phyloP scores from a whole-genome alignment of 2,329 filamentous ascomycete species.

The Penicillium sp. region DNA sequence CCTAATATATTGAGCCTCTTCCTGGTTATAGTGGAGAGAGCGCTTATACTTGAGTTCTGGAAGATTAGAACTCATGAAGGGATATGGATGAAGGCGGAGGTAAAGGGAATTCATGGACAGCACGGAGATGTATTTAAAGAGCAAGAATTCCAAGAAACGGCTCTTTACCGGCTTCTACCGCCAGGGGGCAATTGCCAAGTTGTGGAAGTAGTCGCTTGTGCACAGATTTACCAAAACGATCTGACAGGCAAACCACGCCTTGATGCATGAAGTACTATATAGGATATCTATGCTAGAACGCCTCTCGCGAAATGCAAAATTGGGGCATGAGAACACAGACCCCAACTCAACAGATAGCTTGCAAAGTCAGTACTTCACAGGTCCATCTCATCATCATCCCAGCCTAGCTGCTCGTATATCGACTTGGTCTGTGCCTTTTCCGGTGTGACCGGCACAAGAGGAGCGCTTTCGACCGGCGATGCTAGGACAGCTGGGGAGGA shows the following conservation, averaged over 20 bases:
- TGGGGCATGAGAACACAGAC: not conserved
- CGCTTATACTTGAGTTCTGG: too few relatives aligned
- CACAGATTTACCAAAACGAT: not conserved
- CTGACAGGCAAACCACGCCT: not conserved
- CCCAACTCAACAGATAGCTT: not conserved
- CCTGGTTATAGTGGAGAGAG: too few relatives aligned
- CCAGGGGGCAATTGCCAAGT: not conserved
- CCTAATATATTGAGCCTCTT: too few relatives aligned
- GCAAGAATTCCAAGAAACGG: too few relatives aligned
- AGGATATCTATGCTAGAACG: not conserved
- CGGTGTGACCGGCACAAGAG: conserved; percentile 33
- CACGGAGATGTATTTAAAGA: too few relatives aligned
- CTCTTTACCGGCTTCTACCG: too few relatives aligned
- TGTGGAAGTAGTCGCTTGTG: not conserved
- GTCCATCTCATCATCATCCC: conserved; percentile 44
- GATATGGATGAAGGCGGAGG: too few relatives aligned
- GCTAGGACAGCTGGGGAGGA: conserved; percentile 27
- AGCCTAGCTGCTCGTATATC: conserved; percentile 49
- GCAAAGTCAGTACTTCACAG: conserved; percentile 8
- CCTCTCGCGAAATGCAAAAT: not conserved
- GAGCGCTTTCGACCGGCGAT: conserved; percentile 36
- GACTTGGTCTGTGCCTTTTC: conserved; percentile 40
- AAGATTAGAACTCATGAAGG: too few relatives aligned
- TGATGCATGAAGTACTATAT: not conserved
- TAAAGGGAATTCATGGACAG: too few relatives aligned